A percentile compares a stretch with the other conserved stretches of the same genome.
These are phyloP conservation scores for Aspergillus transmontanensis DNA, from an alignment of 2,329 filamentous ascomycete genomes.

Conservation along the genomic window DNA sequence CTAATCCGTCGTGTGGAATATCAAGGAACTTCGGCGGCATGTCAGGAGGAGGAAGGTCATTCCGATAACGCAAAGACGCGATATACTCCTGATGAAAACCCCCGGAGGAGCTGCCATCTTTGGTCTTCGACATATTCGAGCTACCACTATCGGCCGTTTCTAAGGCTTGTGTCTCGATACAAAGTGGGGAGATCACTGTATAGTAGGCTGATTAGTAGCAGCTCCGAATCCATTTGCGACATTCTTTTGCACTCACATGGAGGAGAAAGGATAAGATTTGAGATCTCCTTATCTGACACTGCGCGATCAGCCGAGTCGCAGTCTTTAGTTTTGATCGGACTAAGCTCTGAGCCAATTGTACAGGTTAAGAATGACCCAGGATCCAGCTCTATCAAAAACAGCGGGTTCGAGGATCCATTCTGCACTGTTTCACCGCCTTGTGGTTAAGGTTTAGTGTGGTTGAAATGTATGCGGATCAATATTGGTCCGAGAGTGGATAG, in stretches of 20 bases:
- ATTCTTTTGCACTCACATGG: constrained; percentile 15
- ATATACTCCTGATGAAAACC: constrained; percentile 91
- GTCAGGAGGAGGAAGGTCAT: constrained; percentile 90
- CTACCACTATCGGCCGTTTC: background rate
- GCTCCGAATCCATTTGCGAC: constrained; percentile 7
- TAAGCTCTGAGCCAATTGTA: constrained; percentile 12
- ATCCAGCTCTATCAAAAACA: constrained; percentile 5
- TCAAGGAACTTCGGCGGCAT: constrained; percentile 96
- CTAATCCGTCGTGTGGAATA: constrained; percentile 89
- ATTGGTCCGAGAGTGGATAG: constrained; percentile 2
- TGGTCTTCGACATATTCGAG: constrained; percentile 42
- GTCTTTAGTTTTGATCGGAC: constrained; percentile 11
- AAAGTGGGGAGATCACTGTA: constrained; percentile 15
- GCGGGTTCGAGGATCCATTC: constrained; percentile 26
- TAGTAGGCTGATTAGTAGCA: constrained; percentile 3
- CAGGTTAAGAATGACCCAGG: constrained; percentile 7
- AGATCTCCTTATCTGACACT: constrained; percentile 13
- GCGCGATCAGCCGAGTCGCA: constrained; percentile 5
- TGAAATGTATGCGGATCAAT: constrained; percentile 7
- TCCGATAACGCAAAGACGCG: constrained; percentile 90
- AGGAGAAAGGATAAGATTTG: constrained; percentile 14
- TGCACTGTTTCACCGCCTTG: constrained; percentile 32
- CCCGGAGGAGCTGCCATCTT: constrained; percentile 41
- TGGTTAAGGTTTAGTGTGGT: constrained; percentile 14
- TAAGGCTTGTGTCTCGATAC: background rate